phyloP scores from a whole-genome alignment of 108 stramenopile species.

The Ochromonas danica region DNA sequence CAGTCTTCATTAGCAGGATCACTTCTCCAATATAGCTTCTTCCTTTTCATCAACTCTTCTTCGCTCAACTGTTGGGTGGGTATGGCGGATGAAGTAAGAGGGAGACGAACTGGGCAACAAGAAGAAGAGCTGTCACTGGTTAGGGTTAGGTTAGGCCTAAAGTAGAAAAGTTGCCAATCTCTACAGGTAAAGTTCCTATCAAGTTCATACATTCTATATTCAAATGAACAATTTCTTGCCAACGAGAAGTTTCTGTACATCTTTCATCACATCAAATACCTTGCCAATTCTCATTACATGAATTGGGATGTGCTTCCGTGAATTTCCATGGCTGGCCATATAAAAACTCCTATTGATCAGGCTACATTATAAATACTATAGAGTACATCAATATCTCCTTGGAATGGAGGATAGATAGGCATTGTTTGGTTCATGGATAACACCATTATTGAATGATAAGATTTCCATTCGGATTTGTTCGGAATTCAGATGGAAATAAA shows the following conservation, averaged over 20 bases:
- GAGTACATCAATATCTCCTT: background rate
- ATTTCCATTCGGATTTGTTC: too few relatives aligned
- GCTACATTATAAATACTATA: background rate
- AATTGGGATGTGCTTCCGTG: background rate
- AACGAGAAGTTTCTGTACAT: background rate
- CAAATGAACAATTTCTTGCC: background rate
- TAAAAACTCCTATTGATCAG: background rate
- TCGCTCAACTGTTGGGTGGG: too few relatives aligned
- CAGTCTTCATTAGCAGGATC: too few relatives aligned
- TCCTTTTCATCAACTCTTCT: too few relatives aligned
- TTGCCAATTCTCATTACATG: background rate
- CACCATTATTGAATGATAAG: too few relatives aligned
- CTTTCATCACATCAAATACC: background rate
- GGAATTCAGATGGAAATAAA: too few relatives aligned
- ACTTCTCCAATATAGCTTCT: too few relatives aligned
- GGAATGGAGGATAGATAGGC: background rate
- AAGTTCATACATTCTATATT: background rate
- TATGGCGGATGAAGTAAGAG: too few relatives aligned
- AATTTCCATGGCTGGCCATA: background rate
- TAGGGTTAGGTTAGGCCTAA: too few relatives aligned
- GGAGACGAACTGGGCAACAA: too few relatives aligned
- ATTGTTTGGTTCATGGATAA: background rate
- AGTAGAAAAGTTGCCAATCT: too few relatives aligned
- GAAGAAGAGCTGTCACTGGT: too few relatives aligned
- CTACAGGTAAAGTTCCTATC: background rate